These are phyloP conservation scores for Gnaphalium uliginosum DNA, from an alignment of 129 eudicot species.

Conservation along the genomic window DNA sequence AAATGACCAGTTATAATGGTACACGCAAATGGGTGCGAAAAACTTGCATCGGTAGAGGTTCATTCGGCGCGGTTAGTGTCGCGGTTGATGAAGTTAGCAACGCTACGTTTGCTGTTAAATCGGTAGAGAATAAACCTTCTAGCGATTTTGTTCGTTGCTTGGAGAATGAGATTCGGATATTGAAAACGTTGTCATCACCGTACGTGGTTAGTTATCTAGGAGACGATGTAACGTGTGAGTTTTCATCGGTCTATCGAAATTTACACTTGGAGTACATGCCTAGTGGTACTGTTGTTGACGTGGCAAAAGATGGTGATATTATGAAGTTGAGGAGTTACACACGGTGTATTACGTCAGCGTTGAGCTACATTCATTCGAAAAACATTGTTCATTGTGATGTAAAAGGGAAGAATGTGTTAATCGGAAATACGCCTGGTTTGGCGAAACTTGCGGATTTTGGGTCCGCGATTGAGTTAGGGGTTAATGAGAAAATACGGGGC, in stretches of 20 bases:
- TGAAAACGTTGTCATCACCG: conserved; percentile 55
- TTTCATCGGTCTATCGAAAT: conserved; percentile 39
- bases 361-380: conserved; percentile 49
- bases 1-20: conserved; percentile 1
- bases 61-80: conserved; percentile 54
- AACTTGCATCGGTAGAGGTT: conserved; percentile 60
- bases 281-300: conserved; percentile 58
- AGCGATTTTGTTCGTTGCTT: conserved; percentile 28
- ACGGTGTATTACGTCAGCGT: conserved; percentile 55
- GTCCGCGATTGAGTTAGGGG: conserved; percentile 40
- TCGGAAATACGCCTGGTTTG: conserved; percentile 34
- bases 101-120: conserved; percentile 60
- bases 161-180: conserved; percentile 61
- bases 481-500: conserved; percentile 42
- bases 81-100: conserved; percentile 42
- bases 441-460: conserved; percentile 82
- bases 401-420: conserved; percentile 59
- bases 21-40: conserved; percentile 46
- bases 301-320: conserved; percentile 19
- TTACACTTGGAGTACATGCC: conserved; percentile 74
- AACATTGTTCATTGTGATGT: conserved; percentile 84
- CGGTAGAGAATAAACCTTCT: conserved; percentile 27
- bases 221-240: conserved; percentile 49
- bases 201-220: conserved; percentile 58
- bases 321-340: conserved; percentile 26